Percentiles rank a stretch among this genome's conserved stretches.
Evolutionary conservation across 163 green algal genomes (phyloP).

Genomic region (Volvox carteri): DNA sequence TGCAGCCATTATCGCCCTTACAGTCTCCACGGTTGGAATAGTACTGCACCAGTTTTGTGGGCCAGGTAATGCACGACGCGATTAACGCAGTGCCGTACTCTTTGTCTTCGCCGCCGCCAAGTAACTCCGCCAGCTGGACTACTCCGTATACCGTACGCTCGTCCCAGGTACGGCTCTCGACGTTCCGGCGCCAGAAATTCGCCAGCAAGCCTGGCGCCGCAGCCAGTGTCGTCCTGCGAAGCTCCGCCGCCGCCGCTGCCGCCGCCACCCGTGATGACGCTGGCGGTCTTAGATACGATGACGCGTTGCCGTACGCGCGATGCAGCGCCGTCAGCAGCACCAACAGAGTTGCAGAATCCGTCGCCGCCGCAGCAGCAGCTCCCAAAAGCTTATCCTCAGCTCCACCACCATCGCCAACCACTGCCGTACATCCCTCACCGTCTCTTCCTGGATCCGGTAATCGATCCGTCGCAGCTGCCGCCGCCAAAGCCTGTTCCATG

Average conservation of each 20-base stretch:
- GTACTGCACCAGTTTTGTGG: not conserved
- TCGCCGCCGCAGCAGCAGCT: not conserved
- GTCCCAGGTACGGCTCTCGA: not conserved
- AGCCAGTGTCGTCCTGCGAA: not conserved
- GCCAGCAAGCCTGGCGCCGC: not conserved
- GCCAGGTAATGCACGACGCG: not conserved
- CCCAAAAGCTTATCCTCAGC: too few species aligned
- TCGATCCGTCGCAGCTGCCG: not conserved
- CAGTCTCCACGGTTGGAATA: not conserved
- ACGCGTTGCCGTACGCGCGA: not conserved
- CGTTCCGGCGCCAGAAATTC: not conserved
- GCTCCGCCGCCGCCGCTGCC: not conserved
- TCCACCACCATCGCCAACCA: too few species aligned
- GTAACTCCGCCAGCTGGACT: constrained; percentile 7
- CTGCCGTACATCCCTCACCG: too few species aligned
- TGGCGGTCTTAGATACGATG: not conserved
- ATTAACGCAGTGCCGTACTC: not conserved
- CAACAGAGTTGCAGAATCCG: not conserved
- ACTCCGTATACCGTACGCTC: not conserved
- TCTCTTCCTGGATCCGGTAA: too few species aligned
- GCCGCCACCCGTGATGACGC: not conserved
- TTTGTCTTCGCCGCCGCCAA: not conserved
- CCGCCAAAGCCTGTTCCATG: not conserved
- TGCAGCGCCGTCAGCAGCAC: not conserved
- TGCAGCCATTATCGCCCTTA: not conserved